Conservation (phyloP, 805 yeast genomes). For the Jamesozyma gamospora region DNA sequence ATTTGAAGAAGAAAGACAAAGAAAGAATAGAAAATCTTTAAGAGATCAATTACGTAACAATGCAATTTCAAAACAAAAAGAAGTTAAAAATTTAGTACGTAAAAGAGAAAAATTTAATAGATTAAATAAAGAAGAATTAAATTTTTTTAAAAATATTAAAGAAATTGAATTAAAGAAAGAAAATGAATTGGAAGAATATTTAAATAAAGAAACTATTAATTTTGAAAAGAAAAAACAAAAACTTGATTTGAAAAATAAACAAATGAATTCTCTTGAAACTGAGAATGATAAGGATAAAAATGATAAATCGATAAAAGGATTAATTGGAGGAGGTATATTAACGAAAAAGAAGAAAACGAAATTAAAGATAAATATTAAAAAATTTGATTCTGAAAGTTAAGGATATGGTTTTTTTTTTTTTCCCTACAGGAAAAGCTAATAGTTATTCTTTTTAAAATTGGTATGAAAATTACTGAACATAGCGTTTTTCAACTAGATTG, state of each 20-base stretch:
- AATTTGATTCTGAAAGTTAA: not conserved
- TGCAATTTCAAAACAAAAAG: constrained; percentile 22
- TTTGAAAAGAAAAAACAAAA: constrained; percentile 5
- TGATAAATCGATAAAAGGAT: not conserved
- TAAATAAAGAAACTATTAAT: constrained; percentile 1
- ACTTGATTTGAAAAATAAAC: not conserved
- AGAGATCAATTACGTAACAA: constrained; percentile 23
- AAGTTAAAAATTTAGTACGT: constrained; percentile 15
- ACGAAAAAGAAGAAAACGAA: constrained; percentile 5
- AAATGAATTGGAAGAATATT: constrained; percentile 4
- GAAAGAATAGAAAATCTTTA: constrained; percentile 21
- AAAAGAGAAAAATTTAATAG: constrained; percentile 25
- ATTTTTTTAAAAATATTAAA: constrained; percentile 9
- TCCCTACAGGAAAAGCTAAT: no score
- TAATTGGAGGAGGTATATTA: not conserved
- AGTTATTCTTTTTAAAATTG: no score
- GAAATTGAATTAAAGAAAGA: constrained; percentile 5
- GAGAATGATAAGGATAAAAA: not conserved
- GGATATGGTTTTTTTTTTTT: not conserved
- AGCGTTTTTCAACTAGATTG: no score
- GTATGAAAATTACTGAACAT: no score
- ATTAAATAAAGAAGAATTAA: constrained; percentile 18
- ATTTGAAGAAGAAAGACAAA: constrained; percentile 16
- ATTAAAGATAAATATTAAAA: constrained; percentile 4
- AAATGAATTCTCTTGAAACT: not conserved